These are phyloP conservation scores for Acanthamoeba royreba DNA, from an alignment of 208 protist species.

Conservation along the genomic window DNA sequence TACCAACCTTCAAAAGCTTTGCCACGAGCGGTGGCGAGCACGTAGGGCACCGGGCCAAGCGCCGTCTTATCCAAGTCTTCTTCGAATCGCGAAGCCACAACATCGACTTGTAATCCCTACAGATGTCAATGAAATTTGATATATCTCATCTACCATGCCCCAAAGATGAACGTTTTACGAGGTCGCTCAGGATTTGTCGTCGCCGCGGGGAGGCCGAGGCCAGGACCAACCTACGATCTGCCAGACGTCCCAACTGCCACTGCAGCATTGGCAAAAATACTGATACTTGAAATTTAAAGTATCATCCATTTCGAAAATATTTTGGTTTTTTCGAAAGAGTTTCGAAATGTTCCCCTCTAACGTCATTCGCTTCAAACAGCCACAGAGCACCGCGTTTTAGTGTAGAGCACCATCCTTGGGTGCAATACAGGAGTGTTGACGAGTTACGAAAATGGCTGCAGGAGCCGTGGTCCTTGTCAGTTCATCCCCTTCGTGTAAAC, in stretches of 20 bases:
- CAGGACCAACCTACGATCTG: background rate
- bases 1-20: slow-evolving; percentile 46
- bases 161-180: background rate
- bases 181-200: background rate
- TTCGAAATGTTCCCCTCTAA: no score
- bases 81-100: slow-evolving; percentile 42
- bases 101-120: background rate
- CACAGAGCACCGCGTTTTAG: no score
- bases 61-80: slow-evolving; percentile 49
- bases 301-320: no score
- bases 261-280: no score
- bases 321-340: no score
- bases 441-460: no score
- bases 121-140: background rate
- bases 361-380: no score
- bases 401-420: no score
- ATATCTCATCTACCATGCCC: background rate
- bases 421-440: no score
- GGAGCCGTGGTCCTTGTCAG: no score
- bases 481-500: no score
- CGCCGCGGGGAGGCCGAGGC: slow-evolving; percentile 17
- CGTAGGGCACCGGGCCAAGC: slow-evolving; percentile 3
- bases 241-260: background rate
- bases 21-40: background rate
- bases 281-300: no score